phyloP scores from a whole-genome alignment of 2,329 filamentous ascomycete genomes.

The Hymenoscyphus infarciens region DNA sequence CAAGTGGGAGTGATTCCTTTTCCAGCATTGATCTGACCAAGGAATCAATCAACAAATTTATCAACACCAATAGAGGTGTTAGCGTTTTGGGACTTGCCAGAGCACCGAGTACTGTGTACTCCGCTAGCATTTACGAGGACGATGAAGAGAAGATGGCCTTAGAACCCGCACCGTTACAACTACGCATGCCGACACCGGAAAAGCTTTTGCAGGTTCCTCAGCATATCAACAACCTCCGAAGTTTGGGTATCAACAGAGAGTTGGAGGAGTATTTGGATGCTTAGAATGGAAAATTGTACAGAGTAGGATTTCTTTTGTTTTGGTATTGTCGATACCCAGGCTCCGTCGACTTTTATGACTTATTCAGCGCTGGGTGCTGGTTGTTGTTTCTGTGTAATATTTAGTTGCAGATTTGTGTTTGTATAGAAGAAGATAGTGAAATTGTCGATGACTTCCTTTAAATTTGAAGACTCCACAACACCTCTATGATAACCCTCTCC shows the following conservation, averaged over 20 bases:
- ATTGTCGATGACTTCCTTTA: background rate
- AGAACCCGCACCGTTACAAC: slow-evolving; percentile 19
- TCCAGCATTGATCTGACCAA: slow-evolving; percentile 15
- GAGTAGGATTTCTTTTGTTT: background rate
- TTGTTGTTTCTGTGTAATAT: background rate
- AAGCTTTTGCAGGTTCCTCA: background rate
- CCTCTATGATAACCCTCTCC: too few species aligned
- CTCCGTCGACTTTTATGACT: background rate
- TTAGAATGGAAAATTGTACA: background rate
- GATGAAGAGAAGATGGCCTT: slow-evolving; percentile 9
- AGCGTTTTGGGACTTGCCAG: slow-evolving; percentile 13
- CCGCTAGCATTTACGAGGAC: slow-evolving; percentile 15
- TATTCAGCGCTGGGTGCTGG: background rate
- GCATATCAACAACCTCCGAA: background rate
- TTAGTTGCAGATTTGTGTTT: background rate
- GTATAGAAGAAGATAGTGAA: background rate
- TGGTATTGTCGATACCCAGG: background rate
- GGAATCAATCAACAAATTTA: slow-evolving; percentile 19
- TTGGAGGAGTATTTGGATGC: slow-evolving; percentile 1
- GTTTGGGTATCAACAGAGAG: background rate
- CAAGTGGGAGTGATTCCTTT: slow-evolving; percentile 18
- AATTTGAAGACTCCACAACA: too few species aligned
- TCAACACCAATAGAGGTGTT: slow-evolving; percentile 18
- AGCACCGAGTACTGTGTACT: slow-evolving; percentile 22
- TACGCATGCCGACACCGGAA: slow-evolving; percentile 11